A percentile compares a stretch with the other conserved stretches of the same genome.
phyloP scores from a whole-genome alignment of 345 rosid species.

The Boechera divaricarpa region DNA sequence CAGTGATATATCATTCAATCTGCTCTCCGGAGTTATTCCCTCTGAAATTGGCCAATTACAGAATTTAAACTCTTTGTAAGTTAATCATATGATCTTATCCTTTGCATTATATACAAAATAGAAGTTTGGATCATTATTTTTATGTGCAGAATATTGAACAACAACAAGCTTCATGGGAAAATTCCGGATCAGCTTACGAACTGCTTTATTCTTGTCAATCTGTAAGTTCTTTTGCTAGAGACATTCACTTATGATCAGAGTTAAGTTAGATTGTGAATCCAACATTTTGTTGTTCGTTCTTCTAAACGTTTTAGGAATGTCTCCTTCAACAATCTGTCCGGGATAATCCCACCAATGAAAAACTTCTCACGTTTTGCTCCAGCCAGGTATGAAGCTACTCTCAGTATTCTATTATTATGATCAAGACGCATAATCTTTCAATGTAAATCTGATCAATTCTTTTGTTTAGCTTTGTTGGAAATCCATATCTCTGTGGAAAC shows the following conservation, averaged over 20 bases:
- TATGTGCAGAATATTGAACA: slow-evolving; percentile 68
- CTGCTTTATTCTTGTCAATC: slow-evolving; percentile 69
- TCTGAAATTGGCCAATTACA: slow-evolving; percentile 83
- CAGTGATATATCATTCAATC: slow-evolving; percentile 86
- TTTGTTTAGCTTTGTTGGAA: slow-evolving; percentile 70
- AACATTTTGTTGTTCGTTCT: neutral
- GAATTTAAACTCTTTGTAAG: slow-evolving; percentile 79
- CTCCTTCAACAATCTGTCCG: slow-evolving; percentile 87
- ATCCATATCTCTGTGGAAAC: slow-evolving; percentile 77
- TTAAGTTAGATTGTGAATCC: neutral
- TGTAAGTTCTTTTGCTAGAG: slow-evolving; percentile 53
- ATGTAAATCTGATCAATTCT: slow-evolving; percentile 6
- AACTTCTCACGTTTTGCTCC: slow-evolving; percentile 76
- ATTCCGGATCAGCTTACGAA: slow-evolving; percentile 84
- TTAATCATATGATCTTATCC: slow-evolving; percentile 1
- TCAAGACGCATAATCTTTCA: neutral
- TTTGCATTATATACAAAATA: neutral
- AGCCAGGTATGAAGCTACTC: slow-evolving; percentile 55
- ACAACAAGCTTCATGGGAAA: slow-evolving; percentile 74
- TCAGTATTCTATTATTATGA: neutral
- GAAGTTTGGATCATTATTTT: neutral
- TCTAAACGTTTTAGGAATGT: slow-evolving; percentile 60
- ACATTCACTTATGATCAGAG: neutral
- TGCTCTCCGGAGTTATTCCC: slow-evolving; percentile 71
- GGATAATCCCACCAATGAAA: slow-evolving; percentile 60